Evolutionary conservation across 495 filamentous ascomycete genomes (phyloP), one percentile per base, ranked within the genome.

Genomic region (Neurospora sp.): DNA sequence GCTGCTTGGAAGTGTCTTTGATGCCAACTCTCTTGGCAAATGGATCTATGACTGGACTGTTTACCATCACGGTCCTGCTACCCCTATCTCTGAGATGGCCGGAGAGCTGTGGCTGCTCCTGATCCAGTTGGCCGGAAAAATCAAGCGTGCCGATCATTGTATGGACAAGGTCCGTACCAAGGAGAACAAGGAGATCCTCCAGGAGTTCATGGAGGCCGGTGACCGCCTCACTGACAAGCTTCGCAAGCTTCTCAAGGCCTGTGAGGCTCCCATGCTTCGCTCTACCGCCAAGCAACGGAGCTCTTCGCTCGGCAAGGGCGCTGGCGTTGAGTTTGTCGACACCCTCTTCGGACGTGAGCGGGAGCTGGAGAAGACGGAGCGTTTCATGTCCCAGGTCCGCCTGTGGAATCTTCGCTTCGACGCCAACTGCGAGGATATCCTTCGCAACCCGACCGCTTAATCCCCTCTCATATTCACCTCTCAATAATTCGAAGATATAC

Each of bases 21-120:
- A 98, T 79, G 93, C 96, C 81, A 97, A 97, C 87, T 96, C 93
- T 27, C 88, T 99, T 18, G 96, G 96, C 78, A 97, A 97, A 83
- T 99, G 96, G 96, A 95, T 99, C 81, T 99, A 97, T 85, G 97
- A 99, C 87, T 99, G 96, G 96, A 98, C 96, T 39, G 93, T 98
- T 74, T 98, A 93, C 84, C 90, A 92, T 81, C 92, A 96, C 76
- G 94, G 94, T 48, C 88, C 93, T 12, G 89, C 89, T 38, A 93
- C 93, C 4, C 93, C 96, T 74, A 94, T 97, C 80, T 89, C 94
- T 48, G 94, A 97, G 74, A 90, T 97, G 79, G 94, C 96, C 23
- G 96, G 96, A 79, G 94, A 98, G 78, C 84, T 99, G 74, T 99
- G 96, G 96, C 88, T 98, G 39, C 85, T 98, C 59, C 87, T 98